Percentiles rank a stretch among this genome's conserved stretches.
phyloP scores from a whole-genome alignment of 129 eudicot genomes.

The Artemisia tridentata region DNA sequence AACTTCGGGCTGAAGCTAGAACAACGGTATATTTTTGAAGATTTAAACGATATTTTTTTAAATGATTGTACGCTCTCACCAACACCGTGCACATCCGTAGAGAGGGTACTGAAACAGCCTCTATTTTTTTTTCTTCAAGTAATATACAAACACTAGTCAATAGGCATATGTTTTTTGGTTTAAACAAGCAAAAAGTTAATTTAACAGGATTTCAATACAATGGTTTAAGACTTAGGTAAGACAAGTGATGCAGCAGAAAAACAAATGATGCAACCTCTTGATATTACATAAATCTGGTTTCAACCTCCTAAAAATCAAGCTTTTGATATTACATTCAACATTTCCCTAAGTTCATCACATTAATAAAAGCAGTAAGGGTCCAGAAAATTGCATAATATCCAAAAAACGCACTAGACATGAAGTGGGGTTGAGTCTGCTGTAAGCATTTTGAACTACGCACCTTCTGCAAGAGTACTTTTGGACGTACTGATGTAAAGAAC shows the following conservation, averaged over 20 bases:
- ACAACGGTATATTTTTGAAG: too few species aligned
- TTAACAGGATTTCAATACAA: too few species aligned
- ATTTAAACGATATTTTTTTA: too few species aligned
- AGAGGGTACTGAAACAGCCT: too few species aligned
- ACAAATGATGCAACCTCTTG: not conserved
- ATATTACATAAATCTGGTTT: conserved; percentile 3
- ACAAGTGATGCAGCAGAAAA: conserved; percentile 7
- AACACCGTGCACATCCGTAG: too few species aligned
- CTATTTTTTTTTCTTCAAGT: too few species aligned
- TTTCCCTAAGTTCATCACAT: conserved; percentile 19
- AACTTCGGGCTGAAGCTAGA: too few species aligned
- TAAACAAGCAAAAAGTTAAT: too few species aligned
- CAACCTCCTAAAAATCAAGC: conserved; percentile 17
- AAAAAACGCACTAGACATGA: conserved; percentile 8
- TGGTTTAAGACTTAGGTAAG: not conserved
- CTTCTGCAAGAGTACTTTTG: conserved; percentile 84
- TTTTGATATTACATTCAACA: conserved; percentile 27
- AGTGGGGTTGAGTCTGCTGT: conserved; percentile 1
- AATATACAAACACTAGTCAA: too few species aligned
- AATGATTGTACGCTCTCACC: too few species aligned
- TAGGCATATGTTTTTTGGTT: too few species aligned
- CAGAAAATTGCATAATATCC: conserved; percentile 9
- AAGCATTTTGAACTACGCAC: conserved; percentile 41
- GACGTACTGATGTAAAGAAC: conserved; percentile 99
- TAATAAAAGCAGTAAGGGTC: conserved; percentile 1